These are phyloP conservation scores for Athelia sp. DNA, from an alignment of 1,284 basidiomycete genomes.

Conservation along the genomic window DNA sequence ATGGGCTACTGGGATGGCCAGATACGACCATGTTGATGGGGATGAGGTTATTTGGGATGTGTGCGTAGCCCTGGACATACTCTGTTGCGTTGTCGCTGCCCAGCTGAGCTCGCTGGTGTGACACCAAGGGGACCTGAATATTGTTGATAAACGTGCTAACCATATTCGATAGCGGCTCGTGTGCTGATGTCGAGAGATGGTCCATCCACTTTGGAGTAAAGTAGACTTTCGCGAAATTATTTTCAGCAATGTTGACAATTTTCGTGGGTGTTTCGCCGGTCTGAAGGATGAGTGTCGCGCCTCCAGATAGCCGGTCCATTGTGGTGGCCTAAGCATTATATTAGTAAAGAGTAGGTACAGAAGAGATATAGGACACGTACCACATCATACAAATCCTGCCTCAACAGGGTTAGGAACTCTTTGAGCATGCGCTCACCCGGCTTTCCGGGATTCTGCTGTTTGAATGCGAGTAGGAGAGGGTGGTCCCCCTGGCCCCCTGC, in stretches of 20 bases:
- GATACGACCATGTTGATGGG: background rate
- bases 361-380: background rate
- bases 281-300: background rate
- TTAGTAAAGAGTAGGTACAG: background rate
- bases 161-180: background rate
- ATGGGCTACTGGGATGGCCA: background rate
- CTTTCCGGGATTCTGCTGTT: background rate
- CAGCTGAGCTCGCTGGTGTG: background rate
- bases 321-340: background rate
- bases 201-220: background rate
- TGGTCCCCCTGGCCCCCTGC: background rate
- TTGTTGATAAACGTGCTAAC: background rate
- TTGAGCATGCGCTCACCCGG: background rate
- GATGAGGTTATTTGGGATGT: background rate
- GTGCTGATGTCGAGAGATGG: background rate
- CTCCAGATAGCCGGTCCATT: background rate
- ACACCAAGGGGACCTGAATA: background rate
- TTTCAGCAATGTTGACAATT: background rate
- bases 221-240: background rate
- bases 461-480: background rate
- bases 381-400: background rate
- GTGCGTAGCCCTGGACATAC: background rate
- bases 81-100: background rate
- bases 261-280: background rate
- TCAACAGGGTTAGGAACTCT: background rate